phyloP scores from a whole-genome alignment of 2,329 filamentous ascomycete genomes.

The Arachnopeziza araneosa region DNA sequence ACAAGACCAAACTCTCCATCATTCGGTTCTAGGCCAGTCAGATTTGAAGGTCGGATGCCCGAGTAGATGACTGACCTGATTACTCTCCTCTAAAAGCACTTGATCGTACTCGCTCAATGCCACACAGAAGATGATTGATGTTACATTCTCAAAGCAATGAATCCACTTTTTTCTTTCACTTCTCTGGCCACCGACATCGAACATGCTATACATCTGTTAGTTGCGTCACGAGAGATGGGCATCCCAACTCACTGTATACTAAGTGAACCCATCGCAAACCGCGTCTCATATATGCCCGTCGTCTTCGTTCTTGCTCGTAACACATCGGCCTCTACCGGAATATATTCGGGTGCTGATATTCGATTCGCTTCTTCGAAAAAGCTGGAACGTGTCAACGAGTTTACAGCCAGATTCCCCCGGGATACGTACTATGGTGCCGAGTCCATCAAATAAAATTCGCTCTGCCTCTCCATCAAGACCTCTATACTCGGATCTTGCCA shows the following conservation, averaged over 20 bases:
- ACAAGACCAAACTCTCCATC: constrained; percentile 96
- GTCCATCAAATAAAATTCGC: constrained; percentile 99
- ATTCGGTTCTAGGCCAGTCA: constrained; percentile 73
- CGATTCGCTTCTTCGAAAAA: constrained; percentile 92
- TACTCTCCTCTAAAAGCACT: constrained; percentile 92
- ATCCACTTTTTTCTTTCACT: constrained; percentile 99
- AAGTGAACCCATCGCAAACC: constrained; percentile 96
- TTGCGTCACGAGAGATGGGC: background rate
- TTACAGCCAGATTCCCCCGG: background rate
- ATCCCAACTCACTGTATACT: constrained; percentile 81
- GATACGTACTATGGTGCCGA: constrained; percentile 83
- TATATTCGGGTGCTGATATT: constrained; percentile 79
- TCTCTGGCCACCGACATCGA: constrained; percentile 93
- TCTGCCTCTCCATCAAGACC: constrained; percentile 84
- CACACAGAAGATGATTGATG: constrained; percentile 98
- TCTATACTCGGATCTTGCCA: constrained; percentile 87
- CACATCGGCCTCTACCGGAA: constrained; percentile 91
- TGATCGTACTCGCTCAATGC: constrained; percentile 98
- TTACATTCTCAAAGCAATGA: constrained; percentile 99
- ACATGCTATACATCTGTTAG: constrained; percentile 66
- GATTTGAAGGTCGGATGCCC: background rate
- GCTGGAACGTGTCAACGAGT: constrained; percentile 41
- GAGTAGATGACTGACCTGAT: constrained; percentile 61
- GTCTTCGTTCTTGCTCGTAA: constrained; percentile 95
- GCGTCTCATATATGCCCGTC: constrained; percentile 97